Base-by-base conservation (phyloP, 2,329 filamentous ascomycete species). In the Stagonosporopsis rhizophila region DNA sequence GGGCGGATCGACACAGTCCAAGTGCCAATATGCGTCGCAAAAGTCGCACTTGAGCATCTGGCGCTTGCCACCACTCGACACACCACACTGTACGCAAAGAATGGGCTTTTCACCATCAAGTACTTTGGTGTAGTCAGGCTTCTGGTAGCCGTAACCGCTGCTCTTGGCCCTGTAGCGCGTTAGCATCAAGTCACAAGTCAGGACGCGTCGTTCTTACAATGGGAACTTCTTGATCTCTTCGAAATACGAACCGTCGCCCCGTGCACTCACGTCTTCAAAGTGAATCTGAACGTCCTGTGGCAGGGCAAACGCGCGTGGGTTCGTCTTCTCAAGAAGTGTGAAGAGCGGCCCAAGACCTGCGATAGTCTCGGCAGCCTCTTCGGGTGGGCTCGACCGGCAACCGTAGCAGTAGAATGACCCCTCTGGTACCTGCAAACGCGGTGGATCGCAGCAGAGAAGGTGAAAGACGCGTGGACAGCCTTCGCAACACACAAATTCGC, bases 401-500 rank as follows among this genome's bases (percentile, higher is more conserved):
- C 72, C 71, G 67, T 90, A 89, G 78, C 94, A 98, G 75, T 85
- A 95, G 91, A 92, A 98, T 15, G 68, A 66, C 8, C 70, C 72
- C 30, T 71, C 67, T 32, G 72, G 72, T 51, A 71, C 67, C 30
- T 68, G 59, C 23, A 63, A 50, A 49, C 68, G 81, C 35, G 91
- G 89, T 59, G 94, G 92, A 75, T 96, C 89, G 64, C 95, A 86
- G 75, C 95, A 98, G 57, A 86, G 83, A 73, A 95, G 92, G 77
- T 98, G 95, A 77, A 96, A 97, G 6, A 93, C 91, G 64, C 91
- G 87, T 58, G 89, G 86, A 78, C 95, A 99, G 60, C 90, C 91
- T 79, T 98, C 95, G 77, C 95, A 99, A 78, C 93, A 97, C 63
- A 98, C 84, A 61, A 99, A 85, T 66, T 92, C 87, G 54, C 94